These are phyloP conservation scores for Moricandia moricandioides DNA, from an alignment of 345 rosid genomes.

Conservation along the genomic window DNA sequence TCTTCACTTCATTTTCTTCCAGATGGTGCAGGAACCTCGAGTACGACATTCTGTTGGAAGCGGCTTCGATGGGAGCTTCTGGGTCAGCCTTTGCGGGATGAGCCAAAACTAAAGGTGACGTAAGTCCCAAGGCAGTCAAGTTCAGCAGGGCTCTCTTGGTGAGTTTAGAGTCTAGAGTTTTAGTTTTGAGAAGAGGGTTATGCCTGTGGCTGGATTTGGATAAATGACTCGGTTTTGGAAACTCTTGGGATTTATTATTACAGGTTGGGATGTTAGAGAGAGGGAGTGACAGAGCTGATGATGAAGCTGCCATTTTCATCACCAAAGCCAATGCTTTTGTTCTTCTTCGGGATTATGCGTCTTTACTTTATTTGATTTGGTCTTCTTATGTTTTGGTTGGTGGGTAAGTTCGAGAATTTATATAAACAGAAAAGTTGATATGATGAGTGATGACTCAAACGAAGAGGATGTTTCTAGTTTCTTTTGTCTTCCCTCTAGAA, in stretches of 20 bases:
- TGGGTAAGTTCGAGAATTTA: neutral
- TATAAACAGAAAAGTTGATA: constrained; percentile 12
- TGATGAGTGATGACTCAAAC: constrained; percentile 8
- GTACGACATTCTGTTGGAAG: constrained; percentile 59
- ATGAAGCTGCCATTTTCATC: constrained; percentile 23
- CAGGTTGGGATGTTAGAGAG: constrained; percentile 41
- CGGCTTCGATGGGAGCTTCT: constrained; percentile 46
- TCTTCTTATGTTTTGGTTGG: neutral
- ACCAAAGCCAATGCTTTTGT: neutral
- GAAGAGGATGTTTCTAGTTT: constrained; percentile 29
- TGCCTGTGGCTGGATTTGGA: constrained; percentile 32
- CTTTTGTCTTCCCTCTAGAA: constrained; percentile 25
- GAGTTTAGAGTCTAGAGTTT: constrained; percentile 25
- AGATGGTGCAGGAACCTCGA: constrained; percentile 61
- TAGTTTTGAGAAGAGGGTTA: constrained; percentile 31
- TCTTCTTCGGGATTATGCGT: neutral
- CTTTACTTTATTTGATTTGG: neutral
- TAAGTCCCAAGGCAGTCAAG: constrained; percentile 39
- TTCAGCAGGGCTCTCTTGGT: constrained; percentile 47
- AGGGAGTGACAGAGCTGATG: constrained; percentile 48
- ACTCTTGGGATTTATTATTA: constrained; percentile 44
- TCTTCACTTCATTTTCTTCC: constrained; percentile 54
- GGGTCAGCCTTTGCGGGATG: constrained; percentile 55
- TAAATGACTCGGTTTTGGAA: constrained; percentile 33
- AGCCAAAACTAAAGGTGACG: constrained; percentile 23